Conservation (phyloP, 805 yeast species). For the Saccharomyces jurei region DNA sequence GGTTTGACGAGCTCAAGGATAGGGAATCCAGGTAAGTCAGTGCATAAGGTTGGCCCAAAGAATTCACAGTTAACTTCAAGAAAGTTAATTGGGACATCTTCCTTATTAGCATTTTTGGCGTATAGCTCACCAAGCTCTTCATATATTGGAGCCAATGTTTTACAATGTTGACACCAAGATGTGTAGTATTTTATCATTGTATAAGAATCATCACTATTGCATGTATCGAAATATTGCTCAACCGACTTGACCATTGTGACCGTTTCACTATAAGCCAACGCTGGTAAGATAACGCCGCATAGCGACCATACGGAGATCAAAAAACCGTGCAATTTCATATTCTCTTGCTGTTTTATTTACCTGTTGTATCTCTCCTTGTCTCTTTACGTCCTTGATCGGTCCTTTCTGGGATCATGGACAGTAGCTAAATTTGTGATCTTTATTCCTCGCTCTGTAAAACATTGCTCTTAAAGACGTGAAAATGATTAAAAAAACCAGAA, state of each 20-base stretch:
- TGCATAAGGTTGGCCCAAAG: slow-evolving; percentile 27
- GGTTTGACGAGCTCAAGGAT: slow-evolving; percentile 50
- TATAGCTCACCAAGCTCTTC: slow-evolving; percentile 40
- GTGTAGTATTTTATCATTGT: slow-evolving; percentile 41
- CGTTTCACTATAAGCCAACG: neutral
- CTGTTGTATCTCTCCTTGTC: neutral
- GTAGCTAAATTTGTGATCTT: neutral
- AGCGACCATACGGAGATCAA: neutral
- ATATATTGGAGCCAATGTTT: slow-evolving; percentile 46
- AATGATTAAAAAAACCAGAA: neutral
- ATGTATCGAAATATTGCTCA: slow-evolving; percentile 25
- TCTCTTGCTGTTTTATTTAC: neutral
- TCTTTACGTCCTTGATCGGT: neutral
- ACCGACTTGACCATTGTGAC: slow-evolving; percentile 15
- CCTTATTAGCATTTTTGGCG: slow-evolving; percentile 13
- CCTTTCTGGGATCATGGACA: neutral
- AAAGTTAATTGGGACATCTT: slow-evolving; percentile 16
- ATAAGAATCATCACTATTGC: slow-evolving; percentile 20
- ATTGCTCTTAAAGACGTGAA: neutral
- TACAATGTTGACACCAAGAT: slow-evolving; percentile 68
- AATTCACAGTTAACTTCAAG: slow-evolving; percentile 29
- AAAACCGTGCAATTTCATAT: neutral
- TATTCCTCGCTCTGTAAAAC: neutral
- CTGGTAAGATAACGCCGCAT: neutral
- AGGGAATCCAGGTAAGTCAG: slow-evolving; percentile 49